phyloP scores from a whole-genome alignment of 2,329 filamentous ascomycete species.

The Akanthomyces uredinophilus region DNA sequence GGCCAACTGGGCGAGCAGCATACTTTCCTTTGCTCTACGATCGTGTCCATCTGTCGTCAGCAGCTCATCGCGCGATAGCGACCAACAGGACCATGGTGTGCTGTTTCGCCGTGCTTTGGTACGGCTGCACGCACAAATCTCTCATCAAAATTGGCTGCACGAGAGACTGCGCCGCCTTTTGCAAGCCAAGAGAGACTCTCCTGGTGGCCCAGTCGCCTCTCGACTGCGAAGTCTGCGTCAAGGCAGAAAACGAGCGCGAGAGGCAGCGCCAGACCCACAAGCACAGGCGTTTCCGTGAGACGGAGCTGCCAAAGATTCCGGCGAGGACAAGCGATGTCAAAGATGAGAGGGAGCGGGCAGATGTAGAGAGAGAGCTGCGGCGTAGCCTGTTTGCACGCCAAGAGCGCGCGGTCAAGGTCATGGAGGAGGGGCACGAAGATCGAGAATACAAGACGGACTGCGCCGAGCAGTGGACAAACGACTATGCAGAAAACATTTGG shows the following conservation, averaged over 20 bases:
- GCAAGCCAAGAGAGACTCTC: constrained; percentile 17
- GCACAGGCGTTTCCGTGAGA: too few species aligned
- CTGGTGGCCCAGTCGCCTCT: not conserved
- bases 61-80: not conserved
- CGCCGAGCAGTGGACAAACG: not conserved
- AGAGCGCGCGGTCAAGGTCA: too few species aligned
- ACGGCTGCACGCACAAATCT: constrained; percentile 23
- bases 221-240: not conserved
- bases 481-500: not conserved
- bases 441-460: not conserved
- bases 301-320: too few species aligned
- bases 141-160: constrained; percentile 27
- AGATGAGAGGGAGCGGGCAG: too few species aligned
- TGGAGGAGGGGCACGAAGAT: not conserved
- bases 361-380: too few species aligned
- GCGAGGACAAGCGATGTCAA: not conserved
- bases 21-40: not conserved
- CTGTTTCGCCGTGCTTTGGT: constrained; percentile 24
- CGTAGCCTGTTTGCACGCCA: too few species aligned
- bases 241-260: not conserved
- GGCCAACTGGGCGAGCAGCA: not conserved
- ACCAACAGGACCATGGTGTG: constrained; percentile 24
- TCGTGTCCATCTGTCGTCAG: not conserved
- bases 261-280: too few species aligned
- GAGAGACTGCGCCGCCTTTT: constrained; percentile 21